phyloP scores from a whole-genome alignment of 2,329 filamentous ascomycete species.

The Thermomyces lanuginosus region DNA sequence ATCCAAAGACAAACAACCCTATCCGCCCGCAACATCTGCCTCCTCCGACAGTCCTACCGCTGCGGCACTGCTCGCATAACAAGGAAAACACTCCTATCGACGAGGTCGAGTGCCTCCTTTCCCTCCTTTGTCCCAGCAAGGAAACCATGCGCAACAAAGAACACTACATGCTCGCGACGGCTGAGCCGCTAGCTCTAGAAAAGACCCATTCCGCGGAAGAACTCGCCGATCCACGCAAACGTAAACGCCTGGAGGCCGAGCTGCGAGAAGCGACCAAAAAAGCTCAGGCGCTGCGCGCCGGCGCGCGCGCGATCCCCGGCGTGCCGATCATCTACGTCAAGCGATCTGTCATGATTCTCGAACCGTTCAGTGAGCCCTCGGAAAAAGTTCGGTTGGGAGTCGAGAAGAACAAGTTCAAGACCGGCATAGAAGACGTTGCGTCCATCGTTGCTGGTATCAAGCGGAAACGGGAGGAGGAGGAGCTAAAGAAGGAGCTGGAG shows the following conservation, averaged over 20 bases:
- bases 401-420: conserved; percentile 32
- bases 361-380: conserved; percentile 31
- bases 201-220: conserved; percentile 5
- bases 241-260: conserved; percentile 18
- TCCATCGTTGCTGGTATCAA: conserved; percentile 19
- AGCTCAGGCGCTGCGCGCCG: conserved; percentile 19
- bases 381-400: conserved; percentile 26
- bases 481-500: conserved; percentile 14
- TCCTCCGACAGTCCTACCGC: conserved; percentile 28
- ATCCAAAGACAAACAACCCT: conserved; percentile 24
- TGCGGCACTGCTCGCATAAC: conserved; percentile 33
- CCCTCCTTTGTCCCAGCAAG: conserved; percentile 24
- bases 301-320: conserved; percentile 29
- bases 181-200: conserved; percentile 19
- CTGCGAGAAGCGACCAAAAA: conserved; percentile 17
- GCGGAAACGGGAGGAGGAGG: conserved; percentile 12
- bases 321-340: conserved; percentile 37
- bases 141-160: conserved; percentile 31
- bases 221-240: conserved; percentile 11
- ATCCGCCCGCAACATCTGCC: conserved; percentile 28
- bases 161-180: conserved; percentile 31
- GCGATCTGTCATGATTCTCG: conserved; percentile 34
- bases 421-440: conserved; percentile 21
- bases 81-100: conserved; percentile 26
- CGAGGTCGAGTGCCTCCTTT: conserved; percentile 29